Evolutionary conservation across 1,284 basidiomycete species (phyloP).

Genomic region (Apiotrichum veenhuisii): DNA sequence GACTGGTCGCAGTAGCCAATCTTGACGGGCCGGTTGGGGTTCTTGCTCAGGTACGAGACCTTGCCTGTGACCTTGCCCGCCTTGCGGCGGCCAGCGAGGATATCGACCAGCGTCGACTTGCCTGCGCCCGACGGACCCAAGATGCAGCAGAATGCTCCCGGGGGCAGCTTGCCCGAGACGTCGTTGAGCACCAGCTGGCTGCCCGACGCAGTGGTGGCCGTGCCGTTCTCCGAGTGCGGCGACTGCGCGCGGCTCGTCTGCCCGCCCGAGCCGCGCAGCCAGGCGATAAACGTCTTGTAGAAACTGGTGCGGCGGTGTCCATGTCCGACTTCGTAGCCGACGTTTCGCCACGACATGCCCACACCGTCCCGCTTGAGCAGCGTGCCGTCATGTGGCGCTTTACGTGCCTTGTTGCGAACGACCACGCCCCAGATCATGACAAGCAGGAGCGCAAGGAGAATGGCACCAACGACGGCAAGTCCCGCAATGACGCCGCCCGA

Average conservation of each 20-base stretch:
- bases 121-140: conserved; percentile 83
- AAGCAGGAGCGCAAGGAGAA: conserved; percentile 60
- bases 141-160: conserved; percentile 80
- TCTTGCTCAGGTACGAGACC: conserved; percentile 54
- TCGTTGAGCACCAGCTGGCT: conserved; percentile 70
- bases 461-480: conserved; percentile 68
- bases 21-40: conserved; percentile 30
- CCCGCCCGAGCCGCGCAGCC: conserved; percentile 29
- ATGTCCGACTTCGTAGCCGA: conserved; percentile 58
- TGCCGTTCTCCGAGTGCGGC: conserved; percentile 3
- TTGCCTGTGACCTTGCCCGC: conserved; percentile 54
- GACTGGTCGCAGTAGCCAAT: conserved; percentile 78
- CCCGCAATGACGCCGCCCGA: conserved; percentile 80
- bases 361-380: conserved; percentile 47
- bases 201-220: conserved; percentile 30
- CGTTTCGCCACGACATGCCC: conserved; percentile 63
- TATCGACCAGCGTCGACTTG: conserved; percentile 78
- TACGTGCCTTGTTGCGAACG: conserved; percentile 61
- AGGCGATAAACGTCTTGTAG: conserved; percentile 11
- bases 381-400: conserved; percentile 41
- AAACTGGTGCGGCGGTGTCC: conserved; percentile 7
- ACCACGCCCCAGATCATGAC: conserved; percentile 62
- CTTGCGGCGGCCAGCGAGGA: conserved; percentile 73
- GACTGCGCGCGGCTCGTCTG: not conserved
- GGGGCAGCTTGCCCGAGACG: conserved; percentile 64